These are phyloP conservation scores for Nemania sp. DNA, from an alignment of 2,329 filamentous ascomycete genomes.

Conservation along the genomic window DNA sequence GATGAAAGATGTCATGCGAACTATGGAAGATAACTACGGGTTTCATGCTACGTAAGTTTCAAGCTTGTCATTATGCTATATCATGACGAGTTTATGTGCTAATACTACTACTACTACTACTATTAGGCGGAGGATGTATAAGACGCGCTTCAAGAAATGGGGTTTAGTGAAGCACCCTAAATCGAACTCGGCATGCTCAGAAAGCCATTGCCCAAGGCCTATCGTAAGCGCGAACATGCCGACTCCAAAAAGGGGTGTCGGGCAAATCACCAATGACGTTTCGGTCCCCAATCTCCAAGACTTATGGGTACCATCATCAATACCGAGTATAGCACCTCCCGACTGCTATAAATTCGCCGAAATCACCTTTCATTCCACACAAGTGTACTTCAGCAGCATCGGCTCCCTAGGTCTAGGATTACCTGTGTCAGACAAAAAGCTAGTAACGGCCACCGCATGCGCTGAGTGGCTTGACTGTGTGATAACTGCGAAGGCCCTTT, in stretches of 20 bases:
- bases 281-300: not conserved
- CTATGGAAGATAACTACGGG: slow-evolving; percentile 8
- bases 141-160: slow-evolving; percentile 30
- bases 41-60: slow-evolving; percentile 25
- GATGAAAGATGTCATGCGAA: not conserved
- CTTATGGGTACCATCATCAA: not conserved
- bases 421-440: not conserved
- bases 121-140: slow-evolving; percentile 18
- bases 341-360: slow-evolving; percentile 21
- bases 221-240: not conserved
- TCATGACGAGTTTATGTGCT: no score
- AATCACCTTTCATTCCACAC: not conserved
- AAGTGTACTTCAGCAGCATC: slow-evolving; percentile 12
- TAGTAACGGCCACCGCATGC: not conserved
- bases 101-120: no score
- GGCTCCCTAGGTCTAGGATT: not conserved
- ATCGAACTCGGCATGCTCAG: not conserved
- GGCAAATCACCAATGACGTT: not conserved
- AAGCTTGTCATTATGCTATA: not conserved
- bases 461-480: slow-evolving; percentile 6
- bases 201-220: not conserved
- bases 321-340: slow-evolving; percentile 2
- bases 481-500: not conserved
- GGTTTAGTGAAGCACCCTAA: slow-evolving; percentile 10
- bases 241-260: not conserved